Conservation (phyloP, 1,139 yeast genomes). For the Candida sanyaensis region DNA sequence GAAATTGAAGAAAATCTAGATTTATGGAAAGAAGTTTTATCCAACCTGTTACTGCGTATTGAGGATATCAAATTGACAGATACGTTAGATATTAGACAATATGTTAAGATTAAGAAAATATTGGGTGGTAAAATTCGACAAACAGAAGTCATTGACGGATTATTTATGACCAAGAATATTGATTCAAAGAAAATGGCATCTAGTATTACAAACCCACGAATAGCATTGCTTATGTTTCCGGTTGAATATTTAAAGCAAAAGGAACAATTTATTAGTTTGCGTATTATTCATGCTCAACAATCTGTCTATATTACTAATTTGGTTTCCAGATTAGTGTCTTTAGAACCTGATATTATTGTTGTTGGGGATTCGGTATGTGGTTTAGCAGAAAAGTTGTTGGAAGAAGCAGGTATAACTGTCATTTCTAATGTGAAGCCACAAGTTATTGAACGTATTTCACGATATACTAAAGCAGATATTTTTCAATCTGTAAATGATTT, state of each 20-base stretch:
- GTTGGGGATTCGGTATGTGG: slow-evolving; percentile 87
- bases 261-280: slow-evolving; percentile 77
- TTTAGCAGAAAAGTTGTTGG: slow-evolving; percentile 69
- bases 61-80: slow-evolving; percentile 52
- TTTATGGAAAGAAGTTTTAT: slow-evolving; percentile 41
- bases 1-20: slow-evolving; percentile 40
- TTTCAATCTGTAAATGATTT: slow-evolving; percentile 50
- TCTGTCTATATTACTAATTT: slow-evolving; percentile 79
- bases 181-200: slow-evolving; percentile 84
- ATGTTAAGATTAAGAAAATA: slow-evolving; percentile 81
- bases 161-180: slow-evolving; percentile 80
- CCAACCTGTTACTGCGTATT: slow-evolving; percentile 26
- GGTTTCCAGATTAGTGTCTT: slow-evolving; percentile 73
- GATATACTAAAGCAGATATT: slow-evolving; percentile 83
- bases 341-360: slow-evolving; percentile 78
- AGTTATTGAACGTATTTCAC: slow-evolving; percentile 76
- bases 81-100: slow-evolving; percentile 81
- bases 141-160: slow-evolving; percentile 70
- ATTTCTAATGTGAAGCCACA: slow-evolving; percentile 80
- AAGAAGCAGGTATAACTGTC: slow-evolving; percentile 76
- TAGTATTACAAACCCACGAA: slow-evolving; percentile 63
- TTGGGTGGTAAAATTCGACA: slow-evolving; percentile 70
- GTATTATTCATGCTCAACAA: slow-evolving; percentile 87
- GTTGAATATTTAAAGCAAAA: slow-evolving; percentile 76
- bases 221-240: slow-evolving; percentile 85